These are phyloP conservation scores for Telfairia occidentalis DNA, from an alignment of 331 rosid species.

Conservation along the genomic window DNA sequence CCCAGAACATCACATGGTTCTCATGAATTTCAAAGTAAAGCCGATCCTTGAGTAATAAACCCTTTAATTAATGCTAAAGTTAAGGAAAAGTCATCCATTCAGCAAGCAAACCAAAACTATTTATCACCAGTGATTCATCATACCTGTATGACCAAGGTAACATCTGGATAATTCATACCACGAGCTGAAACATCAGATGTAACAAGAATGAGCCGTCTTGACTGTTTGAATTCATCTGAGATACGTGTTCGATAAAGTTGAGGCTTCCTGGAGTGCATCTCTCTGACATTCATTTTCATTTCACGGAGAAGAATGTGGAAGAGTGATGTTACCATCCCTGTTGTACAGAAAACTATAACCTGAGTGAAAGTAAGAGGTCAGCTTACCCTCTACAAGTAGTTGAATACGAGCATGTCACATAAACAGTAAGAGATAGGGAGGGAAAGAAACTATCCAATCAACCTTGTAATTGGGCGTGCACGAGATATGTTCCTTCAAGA, in stretches of 20 bases:
- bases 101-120: not conserved
- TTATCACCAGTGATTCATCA: conserved; percentile 10
- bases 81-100: not conserved
- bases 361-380: conserved; percentile 28
- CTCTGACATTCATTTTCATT: conserved; percentile 86
- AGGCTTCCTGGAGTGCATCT: conserved; percentile 86
- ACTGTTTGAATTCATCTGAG: conserved; percentile 76
- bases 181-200: conserved; percentile 92
- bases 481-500: conserved; percentile 61
- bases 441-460: conserved; percentile 4
- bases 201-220: conserved; percentile 65
- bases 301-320: conserved; percentile 55
- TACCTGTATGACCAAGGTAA: conserved; percentile 85
- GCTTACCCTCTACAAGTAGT: conserved; percentile 7
- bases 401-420: not conserved
- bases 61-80: not conserved
- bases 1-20: not conserved
- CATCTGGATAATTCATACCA: conserved; percentile 94
- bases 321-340: conserved; percentile 80
- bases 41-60: not conserved
- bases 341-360: conserved; percentile 81
- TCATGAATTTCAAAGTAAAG: not conserved
- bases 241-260: conserved; percentile 71
- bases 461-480: conserved; percentile 77
- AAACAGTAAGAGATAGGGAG: not conserved